These are phyloP conservation scores for Dimargaris verticillata DNA, from an alignment of 192 early-diverging fungal genomes.

Conservation along the genomic window DNA sequence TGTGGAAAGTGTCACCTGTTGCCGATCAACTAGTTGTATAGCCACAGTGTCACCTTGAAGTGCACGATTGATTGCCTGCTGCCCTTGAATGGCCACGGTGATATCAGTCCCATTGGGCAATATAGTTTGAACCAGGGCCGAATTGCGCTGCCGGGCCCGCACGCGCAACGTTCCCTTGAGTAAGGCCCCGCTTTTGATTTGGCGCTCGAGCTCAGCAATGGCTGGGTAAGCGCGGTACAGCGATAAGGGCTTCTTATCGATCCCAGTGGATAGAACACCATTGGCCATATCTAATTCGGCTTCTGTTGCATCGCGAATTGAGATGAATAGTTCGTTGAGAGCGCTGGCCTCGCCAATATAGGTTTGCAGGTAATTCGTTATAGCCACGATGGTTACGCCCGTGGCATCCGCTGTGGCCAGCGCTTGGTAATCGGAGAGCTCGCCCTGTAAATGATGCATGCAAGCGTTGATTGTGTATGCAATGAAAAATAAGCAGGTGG, in stretches of 20 bases:
- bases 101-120: too few species aligned
- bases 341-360: constrained; percentile 22
- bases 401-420: background rate
- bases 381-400: constrained; percentile 20
- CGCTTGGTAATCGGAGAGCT: background rate
- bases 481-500: background rate
- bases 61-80: constrained; percentile 20
- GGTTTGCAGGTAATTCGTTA: constrained; percentile 23
- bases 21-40: constrained; percentile 32
- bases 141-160: too few species aligned
- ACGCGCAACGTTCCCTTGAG: too few species aligned
- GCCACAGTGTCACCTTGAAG: constrained; percentile 50
- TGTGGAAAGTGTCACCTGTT: background rate
- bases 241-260: background rate
- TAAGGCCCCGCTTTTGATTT: too few species aligned
- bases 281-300: constrained; percentile 16
- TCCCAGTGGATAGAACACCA: too few species aligned
- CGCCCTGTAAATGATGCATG: background rate
- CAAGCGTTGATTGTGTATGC: background rate
- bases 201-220: too few species aligned
- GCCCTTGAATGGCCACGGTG: too few species aligned
- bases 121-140: too few species aligned
- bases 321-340: constrained; percentile 26
- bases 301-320: constrained; percentile 33
- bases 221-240: constrained; percentile 12